Evolutionary conservation across 371 early-diverging fungal genomes (phyloP), one percentile per base, ranked within the genome.

Genomic region (Mycotypha africana): DNA sequence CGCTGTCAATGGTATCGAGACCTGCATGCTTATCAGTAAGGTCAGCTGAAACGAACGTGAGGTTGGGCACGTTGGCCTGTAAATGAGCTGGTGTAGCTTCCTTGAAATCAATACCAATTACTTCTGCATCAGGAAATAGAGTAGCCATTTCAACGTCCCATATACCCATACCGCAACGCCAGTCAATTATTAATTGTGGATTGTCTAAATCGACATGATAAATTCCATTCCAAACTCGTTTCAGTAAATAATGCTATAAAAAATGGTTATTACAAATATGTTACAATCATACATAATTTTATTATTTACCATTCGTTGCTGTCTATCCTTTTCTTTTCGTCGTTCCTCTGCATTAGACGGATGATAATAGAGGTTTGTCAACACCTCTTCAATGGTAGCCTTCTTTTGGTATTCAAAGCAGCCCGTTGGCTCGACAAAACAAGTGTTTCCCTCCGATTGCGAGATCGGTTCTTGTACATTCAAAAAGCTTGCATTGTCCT

Each of bases 81-180:
- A 51, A 28, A 19, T 42, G 52, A 0, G 47, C 28, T 1, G 60
- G 26, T 0, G 51, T 46, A 1, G 54, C 50, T 1, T 53, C 34
- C 15, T 50, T 39, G 9, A 42, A 56, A 23, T 62, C 70, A 2
- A 62, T 53, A 1, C 66, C 70, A 14, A 63, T 25, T n/a, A 70
- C 47, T 10, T 53, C 47, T 19, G 53, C 48, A 2, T 51, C 14
- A 12, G 70, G 70, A 40, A 60, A 70, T 15, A 55, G 31, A 4
- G 50, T 33, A 10, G 70, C 66, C 63, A 65, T 56, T 33, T 70
- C 70, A 53, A 62, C 53, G n/a, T 45, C 44, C 70, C 70, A 70
- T 4, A 63, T 25, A 2, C 70, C 70, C 40, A 60, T 56, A 9
- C 70, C 66, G 44, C 66, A 70, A 16, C 63, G 60, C 63, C 66